Evolutionary conservation across 768 basidiomycete genomes (phyloP).

Genomic region (Dendrothele bispora): DNA sequence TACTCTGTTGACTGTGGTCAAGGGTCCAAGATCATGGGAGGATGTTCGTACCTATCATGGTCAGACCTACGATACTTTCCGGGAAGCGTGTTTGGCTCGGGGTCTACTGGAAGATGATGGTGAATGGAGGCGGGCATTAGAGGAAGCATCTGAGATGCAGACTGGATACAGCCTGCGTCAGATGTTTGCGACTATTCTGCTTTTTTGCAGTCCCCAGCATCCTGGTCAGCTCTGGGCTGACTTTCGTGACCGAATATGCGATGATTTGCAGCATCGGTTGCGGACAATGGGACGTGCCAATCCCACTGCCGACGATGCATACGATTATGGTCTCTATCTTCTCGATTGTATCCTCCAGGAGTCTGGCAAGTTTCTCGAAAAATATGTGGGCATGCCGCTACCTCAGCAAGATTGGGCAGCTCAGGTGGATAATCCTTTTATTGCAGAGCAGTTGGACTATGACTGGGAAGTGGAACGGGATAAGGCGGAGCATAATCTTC

Average conservation of each 20-base stretch:
- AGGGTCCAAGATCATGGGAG: slow-evolving; percentile 28
- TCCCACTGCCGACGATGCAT: slow-evolving; percentile 12
- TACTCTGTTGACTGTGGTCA: slow-evolving; percentile 36
- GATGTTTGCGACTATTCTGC: slow-evolving; percentile 1
- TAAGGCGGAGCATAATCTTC: neutral
- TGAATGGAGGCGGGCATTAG: slow-evolving; percentile 44
- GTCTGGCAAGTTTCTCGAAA: slow-evolving; percentile 18
- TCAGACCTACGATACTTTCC: slow-evolving; percentile 27
- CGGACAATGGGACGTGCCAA: slow-evolving; percentile 15
- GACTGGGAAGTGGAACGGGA: slow-evolving; percentile 10
- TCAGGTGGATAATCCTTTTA: slow-evolving; percentile 21
- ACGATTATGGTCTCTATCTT: slow-evolving; percentile 39
- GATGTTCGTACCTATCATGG: slow-evolving; percentile 25
- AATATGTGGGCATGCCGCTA: slow-evolving; percentile 33
- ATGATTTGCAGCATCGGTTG: slow-evolving; percentile 38
- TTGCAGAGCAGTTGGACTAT: slow-evolving; percentile 34
- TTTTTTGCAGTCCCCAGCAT: slow-evolving; percentile 1
- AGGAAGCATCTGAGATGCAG: slow-evolving; percentile 38
- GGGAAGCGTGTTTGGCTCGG: slow-evolving; percentile 37
- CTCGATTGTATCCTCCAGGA: slow-evolving; percentile 24
- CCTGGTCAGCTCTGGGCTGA: slow-evolving; percentile 38
- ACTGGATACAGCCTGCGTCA: slow-evolving; percentile 23
- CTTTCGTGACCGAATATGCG: slow-evolving; percentile 37
- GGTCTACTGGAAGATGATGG: slow-evolving; percentile 47
- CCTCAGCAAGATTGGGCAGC: slow-evolving; percentile 1